Base-by-base conservation (phyloP, 1,284 basidiomycete species). In the Naganishia cerealis region DNA sequence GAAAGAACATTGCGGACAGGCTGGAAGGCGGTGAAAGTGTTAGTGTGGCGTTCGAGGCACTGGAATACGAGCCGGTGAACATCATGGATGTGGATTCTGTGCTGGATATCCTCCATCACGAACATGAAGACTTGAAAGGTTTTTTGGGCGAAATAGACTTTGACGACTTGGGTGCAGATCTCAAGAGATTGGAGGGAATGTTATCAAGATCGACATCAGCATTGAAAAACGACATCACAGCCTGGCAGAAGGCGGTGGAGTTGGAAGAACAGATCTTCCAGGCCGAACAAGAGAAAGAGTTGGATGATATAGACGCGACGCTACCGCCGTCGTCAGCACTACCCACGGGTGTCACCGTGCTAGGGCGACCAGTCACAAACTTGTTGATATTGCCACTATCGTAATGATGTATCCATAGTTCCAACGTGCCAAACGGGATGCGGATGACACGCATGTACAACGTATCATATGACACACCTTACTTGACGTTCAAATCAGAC, bases 1-100 rank as follows among this genome's bases (percentile, higher is more conserved):
- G 75, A 1, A 63, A 70, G 43, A 52, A 71, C 5, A 40, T 74
- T n/a, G 36, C 54, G 10, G 42, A 42, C 7, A 29, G 66, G 29
- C 21, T 58, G 26, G 42, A 65, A 24, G n/a, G 33, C 1, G 67
- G 67, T 6, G 63, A 69, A n/a, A 50, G 55, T 13, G 48, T 69
- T 3, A 52, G 50, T 53, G 57, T 58, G 26, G 46, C 39, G 13
- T 58, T 67, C 15, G 38, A 36, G 10, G 50, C 56, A n/a, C 36
- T 66, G n/a, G 50, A 63, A 38, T 42, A 54, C 29, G 61, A 63
- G 46, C 24, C 46, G 50, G 29, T 21, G 5, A 21, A 39, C n/a
- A 50, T 38, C n/a, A 26, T 40, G 48, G 59, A 63, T 12, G 42
- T 63, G n/a, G 33, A 40, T 40, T 50, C 58, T 13, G 40, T 52